These are phyloP conservation scores for Acanthamoeba triangularis DNA, from an alignment of 208 protist genomes.

Conservation along the genomic window DNA sequence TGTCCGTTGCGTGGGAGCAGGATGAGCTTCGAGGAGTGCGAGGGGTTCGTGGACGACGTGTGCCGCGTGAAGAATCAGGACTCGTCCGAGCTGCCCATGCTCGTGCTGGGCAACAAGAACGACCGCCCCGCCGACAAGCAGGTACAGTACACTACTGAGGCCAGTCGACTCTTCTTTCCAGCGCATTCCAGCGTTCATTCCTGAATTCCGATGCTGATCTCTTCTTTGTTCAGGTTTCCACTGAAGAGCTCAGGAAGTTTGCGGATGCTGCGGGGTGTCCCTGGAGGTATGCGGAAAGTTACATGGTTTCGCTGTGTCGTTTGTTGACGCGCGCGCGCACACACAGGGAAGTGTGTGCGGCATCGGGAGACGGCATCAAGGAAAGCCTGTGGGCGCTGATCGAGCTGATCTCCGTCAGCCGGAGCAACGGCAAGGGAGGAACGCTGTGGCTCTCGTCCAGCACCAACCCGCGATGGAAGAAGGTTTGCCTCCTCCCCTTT, in stretches of 20 bases:
- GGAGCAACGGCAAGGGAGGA: neutral
- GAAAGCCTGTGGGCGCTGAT: neutral
- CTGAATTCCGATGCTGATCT: neutral
- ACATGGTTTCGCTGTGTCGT: neutral
- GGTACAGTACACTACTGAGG: neutral
- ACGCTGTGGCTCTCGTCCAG: neutral
- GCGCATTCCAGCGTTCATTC: neutral
- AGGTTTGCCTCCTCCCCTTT: neutral
- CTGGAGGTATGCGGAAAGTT: neutral
- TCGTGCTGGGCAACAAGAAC: constrained; percentile 23
- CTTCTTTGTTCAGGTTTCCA: neutral
- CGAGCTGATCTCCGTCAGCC: neutral
- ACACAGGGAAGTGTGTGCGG: neutral
- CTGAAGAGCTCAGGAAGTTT: neutral
- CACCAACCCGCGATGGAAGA: neutral
- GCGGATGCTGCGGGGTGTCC: neutral
- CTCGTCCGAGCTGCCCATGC: neutral
- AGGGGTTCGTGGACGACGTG: constrained; percentile 26
- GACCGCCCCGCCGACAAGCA: neutral
- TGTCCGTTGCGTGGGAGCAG: neutral
- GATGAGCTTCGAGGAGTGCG: constrained; percentile 52
- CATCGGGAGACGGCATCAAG: neutral
- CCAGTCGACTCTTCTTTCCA: neutral
- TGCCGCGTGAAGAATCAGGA: constrained; percentile 3
- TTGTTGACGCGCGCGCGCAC: neutral